Conservation (phyloP, 208 protist species). For the Naegleria fowleri region DNA sequence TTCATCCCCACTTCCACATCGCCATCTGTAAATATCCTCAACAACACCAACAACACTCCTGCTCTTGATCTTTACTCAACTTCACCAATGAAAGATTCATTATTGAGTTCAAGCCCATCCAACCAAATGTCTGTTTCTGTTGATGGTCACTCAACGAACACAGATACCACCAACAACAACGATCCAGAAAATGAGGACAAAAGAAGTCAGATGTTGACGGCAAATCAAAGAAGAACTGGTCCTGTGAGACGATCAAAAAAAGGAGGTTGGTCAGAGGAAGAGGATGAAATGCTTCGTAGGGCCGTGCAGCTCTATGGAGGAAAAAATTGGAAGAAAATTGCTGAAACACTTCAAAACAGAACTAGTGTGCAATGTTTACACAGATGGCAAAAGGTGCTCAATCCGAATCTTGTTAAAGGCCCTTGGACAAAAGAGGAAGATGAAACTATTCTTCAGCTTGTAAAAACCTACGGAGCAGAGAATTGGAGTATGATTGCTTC, state of each 20-base stretch:
- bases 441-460: constrained; percentile 20
- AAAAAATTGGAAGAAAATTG: constrained; percentile 36
- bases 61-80: not conserved
- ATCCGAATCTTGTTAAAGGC: constrained; percentile 25
- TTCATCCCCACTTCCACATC: not conserved
- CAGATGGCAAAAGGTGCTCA: constrained; percentile 34
- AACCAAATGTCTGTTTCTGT: not conserved
- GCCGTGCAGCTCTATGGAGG: not conserved
- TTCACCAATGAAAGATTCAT: not conserved
- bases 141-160: not conserved
- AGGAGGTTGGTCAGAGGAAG: constrained; percentile 30
- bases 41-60: not conserved
- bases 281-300: constrained; percentile 12
- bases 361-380: constrained; percentile 31
- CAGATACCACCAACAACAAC: too few species aligned
- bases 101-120: not conserved
- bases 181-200: not conserved
- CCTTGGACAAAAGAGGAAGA: constrained; percentile 35
- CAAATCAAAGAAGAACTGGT: constrained; percentile 19
- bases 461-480: constrained; percentile 27
- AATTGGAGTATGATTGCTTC: constrained; percentile 31
- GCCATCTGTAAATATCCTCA: too few species aligned
- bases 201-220: not conserved
- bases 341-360: constrained; percentile 15
- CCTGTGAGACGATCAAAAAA: constrained; percentile 17